phyloP scores from a whole-genome alignment of 345 rosid species.

The Camelina hispida region DNA sequence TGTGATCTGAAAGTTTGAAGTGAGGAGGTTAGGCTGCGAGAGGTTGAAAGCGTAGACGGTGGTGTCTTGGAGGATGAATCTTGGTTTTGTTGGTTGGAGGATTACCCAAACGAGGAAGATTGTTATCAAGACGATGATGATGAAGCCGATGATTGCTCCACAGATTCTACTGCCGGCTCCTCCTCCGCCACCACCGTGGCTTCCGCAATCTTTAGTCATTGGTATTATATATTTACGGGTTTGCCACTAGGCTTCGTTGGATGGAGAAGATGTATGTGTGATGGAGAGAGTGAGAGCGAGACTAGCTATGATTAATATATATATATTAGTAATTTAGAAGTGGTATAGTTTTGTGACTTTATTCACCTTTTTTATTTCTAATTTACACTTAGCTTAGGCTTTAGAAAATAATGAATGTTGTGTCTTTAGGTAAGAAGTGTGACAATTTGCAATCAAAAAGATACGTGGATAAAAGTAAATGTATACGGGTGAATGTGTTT shows the following conservation, averaged over 20 bases:
- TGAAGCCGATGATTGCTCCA: slow-evolving; percentile 55
- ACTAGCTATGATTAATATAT: background rate
- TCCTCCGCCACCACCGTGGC: slow-evolving; percentile 25
- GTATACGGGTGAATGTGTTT: background rate
- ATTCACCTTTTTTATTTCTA: background rate
- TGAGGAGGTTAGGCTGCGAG: slow-evolving; percentile 67
- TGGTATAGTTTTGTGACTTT: background rate
- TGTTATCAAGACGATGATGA: slow-evolving; percentile 53
- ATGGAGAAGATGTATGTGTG: slow-evolving; percentile 31
- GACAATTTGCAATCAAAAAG: background rate
- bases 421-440: background rate
- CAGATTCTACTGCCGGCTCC: slow-evolving; percentile 22
- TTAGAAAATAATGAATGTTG: background rate
- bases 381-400: background rate
- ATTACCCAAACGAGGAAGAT: slow-evolving; percentile 76
- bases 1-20: slow-evolving; percentile 80
- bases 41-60: slow-evolving; percentile 82
- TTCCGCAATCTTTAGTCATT: slow-evolving; percentile 41
- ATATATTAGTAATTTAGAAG: background rate
- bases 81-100: slow-evolving; percentile 76
- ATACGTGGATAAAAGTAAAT: background rate
- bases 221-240: slow-evolving; percentile 11
- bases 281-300: slow-evolving; percentile 3
- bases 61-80: slow-evolving; percentile 81
- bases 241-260: slow-evolving; percentile 24